phyloP scores from a whole-genome alignment of 352 stramenopile genomes.

The Phytopythium chamaehyphon region DNA sequence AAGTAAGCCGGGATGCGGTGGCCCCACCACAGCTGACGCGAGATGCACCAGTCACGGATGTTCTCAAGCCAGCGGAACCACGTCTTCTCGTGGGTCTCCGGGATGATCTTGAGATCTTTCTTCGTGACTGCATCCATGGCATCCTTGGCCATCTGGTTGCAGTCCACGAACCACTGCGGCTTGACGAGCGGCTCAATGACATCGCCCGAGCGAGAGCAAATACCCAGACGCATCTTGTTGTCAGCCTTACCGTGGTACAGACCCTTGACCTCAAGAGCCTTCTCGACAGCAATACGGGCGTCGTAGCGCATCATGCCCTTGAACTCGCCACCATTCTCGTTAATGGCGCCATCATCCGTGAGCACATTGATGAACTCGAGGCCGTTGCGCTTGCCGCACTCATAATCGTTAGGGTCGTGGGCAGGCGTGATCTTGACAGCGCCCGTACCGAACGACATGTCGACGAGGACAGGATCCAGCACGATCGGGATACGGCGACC shows the following conservation, averaged over 20 bases:
- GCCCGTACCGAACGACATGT: constrained; percentile 98
- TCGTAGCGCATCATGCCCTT: constrained; percentile 88
- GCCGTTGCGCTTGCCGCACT: constrained; percentile 95
- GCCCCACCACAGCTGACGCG: constrained; percentile 99
- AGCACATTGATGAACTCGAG: constrained; percentile 98
- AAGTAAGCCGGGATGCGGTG: constrained; percentile 99
- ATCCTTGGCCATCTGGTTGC: constrained; percentile 81
- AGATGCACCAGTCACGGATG: constrained; percentile 99
- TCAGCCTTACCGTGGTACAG: constrained; percentile 96
- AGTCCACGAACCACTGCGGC: constrained; percentile 98
- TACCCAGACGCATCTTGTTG: constrained; percentile 98
- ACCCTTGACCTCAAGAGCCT: constrained; percentile 92
- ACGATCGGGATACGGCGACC: constrained; percentile 97
- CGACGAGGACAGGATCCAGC: constrained; percentile 93
- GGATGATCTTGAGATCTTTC: constrained; percentile 80
- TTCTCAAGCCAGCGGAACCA: constrained; percentile 98
- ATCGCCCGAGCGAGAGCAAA: constrained; percentile 98
- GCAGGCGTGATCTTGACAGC: constrained; percentile 99
- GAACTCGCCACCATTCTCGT: constrained; percentile 90
- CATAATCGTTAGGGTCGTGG: constrained; percentile 99
- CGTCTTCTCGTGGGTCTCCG: constrained; percentile 91
- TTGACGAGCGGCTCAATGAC: constrained; percentile 99
- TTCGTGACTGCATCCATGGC: constrained; percentile 78
- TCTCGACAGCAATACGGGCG: constrained; percentile 81
- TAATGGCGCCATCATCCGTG: constrained; percentile 96